Evolutionary conservation across 345 rosid genomes (phyloP).

Genomic region (Draba incana): DNA sequence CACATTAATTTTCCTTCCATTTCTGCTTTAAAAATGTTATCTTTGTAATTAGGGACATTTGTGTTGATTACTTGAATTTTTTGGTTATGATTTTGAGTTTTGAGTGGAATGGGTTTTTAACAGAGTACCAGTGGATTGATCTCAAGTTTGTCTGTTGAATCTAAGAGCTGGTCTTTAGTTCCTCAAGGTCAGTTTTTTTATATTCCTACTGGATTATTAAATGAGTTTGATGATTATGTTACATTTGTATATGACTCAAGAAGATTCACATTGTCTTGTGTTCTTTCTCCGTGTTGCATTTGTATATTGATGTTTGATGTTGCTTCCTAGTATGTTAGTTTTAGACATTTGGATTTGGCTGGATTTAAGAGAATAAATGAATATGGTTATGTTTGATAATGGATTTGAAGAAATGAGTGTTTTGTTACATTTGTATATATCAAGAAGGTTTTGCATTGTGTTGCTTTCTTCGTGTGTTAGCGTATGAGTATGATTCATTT

Average conservation of each 20-base stretch:
- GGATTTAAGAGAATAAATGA: too few species aligned
- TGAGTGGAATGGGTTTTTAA: not conserved
- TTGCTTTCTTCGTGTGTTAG: too few species aligned
- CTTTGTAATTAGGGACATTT: not conserved
- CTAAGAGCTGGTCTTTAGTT: slow-evolving; percentile 67
- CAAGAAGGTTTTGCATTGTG: too few species aligned
- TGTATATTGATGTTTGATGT: not conserved
- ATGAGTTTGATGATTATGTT: not conserved
- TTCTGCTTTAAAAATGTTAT: too few species aligned
- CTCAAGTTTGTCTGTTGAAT: slow-evolving; percentile 67
- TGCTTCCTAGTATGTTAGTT: not conserved
- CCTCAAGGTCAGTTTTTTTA: slow-evolving; percentile 63
- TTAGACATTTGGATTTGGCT: not conserved
- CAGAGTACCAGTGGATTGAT: slow-evolving; percentile 63
- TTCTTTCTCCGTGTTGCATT: not conserved
- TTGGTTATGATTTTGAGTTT: not conserved
- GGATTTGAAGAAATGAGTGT: too few species aligned
- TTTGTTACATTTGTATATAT: too few species aligned
- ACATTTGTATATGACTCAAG: slow-evolving; percentile 1
- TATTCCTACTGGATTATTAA: not conserved
- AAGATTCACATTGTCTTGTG: not conserved
- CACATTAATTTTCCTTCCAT: not conserved
- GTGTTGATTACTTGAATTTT: not conserved
- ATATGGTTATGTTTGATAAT: too few species aligned
- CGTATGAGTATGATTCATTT: too few species aligned